Conservation (phyloP, 306 rosid species). For the Hippophae gyantsensis region DNA sequence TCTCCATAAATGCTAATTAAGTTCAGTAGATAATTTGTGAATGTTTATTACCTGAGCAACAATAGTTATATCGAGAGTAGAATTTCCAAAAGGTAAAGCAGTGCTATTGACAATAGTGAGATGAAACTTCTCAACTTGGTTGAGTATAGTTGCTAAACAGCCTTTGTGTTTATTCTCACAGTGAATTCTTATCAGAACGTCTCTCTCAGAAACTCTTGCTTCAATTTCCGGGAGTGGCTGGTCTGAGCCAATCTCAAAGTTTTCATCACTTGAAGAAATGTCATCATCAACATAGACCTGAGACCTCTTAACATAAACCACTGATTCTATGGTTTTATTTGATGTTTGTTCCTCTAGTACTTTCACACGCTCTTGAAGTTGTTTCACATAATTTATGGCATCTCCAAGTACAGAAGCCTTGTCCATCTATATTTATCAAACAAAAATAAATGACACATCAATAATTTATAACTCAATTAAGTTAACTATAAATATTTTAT, state of each 20-base stretch:
- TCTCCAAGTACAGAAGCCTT: constrained; percentile 75
- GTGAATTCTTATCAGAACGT: constrained; percentile 53
- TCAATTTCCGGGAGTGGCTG: constrained; percentile 51
- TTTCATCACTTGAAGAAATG: constrained; percentile 20
- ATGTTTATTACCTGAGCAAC: constrained; percentile 54
- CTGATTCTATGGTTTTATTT: constrained; percentile 32
- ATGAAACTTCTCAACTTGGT: constrained; percentile 37
- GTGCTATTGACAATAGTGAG: constrained; percentile 45
- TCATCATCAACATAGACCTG: constrained; percentile 21
- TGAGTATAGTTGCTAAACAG: constrained; percentile 23
- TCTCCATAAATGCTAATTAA: no score
- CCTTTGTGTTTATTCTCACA: constrained; percentile 42
- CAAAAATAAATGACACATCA: neutral
- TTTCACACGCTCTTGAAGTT: constrained; percentile 43
- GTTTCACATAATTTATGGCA: constrained; percentile 46
- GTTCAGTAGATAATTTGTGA: neutral
- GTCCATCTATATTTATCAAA: constrained; percentile 40
- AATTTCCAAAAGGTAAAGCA: constrained; percentile 50
- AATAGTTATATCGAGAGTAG: constrained; percentile 52
- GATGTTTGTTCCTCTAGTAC: constrained; percentile 38
- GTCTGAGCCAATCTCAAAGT: constrained; percentile 10
- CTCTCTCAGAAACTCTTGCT: constrained; percentile 53
- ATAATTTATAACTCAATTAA: no score
- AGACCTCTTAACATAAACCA: constrained; percentile 32
- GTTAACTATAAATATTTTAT: no score